These are phyloP conservation scores for Kuraishia hungarica DNA, from an alignment of 805 yeast genomes.

Conservation along the genomic window DNA sequence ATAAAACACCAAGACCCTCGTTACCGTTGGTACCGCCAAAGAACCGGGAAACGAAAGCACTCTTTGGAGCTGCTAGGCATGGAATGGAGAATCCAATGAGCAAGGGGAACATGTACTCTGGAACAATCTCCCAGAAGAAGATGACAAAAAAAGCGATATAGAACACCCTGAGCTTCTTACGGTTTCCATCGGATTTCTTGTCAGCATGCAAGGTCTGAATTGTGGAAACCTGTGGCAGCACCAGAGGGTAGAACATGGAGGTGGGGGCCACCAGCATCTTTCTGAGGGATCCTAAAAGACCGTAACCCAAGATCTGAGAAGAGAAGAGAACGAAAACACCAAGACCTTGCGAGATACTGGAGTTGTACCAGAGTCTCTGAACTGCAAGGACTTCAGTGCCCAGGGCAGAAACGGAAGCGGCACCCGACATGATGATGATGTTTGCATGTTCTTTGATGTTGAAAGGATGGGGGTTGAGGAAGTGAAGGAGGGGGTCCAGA, in stretches of 20 bases:
- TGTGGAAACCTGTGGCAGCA: conserved; percentile 48
- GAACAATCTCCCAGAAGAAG: conserved; percentile 50
- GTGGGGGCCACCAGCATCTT: conserved; percentile 55
- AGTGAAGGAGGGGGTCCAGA: neutral
- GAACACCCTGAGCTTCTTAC: conserved; percentile 42
- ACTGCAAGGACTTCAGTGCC: conserved; percentile 50
- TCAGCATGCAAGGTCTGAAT: conserved; percentile 41
- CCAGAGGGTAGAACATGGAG: conserved; percentile 63
- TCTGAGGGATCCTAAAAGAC: conserved; percentile 56
- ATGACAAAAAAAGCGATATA: conserved; percentile 26
- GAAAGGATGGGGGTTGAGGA: conserved; percentile 52
- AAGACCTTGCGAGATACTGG: conserved; percentile 43
- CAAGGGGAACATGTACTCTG: conserved; percentile 50
- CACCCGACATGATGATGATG: conserved; percentile 44
- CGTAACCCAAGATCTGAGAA: conserved; percentile 59
- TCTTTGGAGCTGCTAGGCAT: conserved; percentile 53
- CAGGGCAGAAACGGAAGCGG: conserved; percentile 39
- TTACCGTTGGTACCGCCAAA: conserved; percentile 45
- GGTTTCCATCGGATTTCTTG: conserved; percentile 45
- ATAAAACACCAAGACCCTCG: conserved; percentile 58
- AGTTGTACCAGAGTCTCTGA: conserved; percentile 35
- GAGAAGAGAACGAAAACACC: conserved; percentile 42
- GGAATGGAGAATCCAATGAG: conserved; percentile 55
- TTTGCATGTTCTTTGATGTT: conserved; percentile 57
- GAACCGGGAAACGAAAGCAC: conserved; percentile 49